Evolutionary conservation across 495 filamentous ascomycete species (phyloP), one percentile per base, ranked within the genome.

Genomic region (Podospora australis): DNA sequence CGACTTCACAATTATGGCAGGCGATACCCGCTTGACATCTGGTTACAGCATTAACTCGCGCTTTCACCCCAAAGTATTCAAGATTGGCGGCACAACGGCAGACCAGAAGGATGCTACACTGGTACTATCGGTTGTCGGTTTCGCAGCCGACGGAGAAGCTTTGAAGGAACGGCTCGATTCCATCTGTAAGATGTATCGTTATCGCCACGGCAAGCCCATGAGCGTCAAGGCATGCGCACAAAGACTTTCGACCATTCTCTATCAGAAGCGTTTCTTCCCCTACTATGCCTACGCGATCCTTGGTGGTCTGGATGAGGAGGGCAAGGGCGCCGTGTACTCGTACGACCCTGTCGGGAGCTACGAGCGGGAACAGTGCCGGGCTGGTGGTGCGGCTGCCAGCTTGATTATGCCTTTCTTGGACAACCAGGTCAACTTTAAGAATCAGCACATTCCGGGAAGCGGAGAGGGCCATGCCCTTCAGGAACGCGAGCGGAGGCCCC

Each of bases 341-440:
- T 98, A 98, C 72, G 92, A 98, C 56, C 91, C 94, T 4, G 90
- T 98, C 14, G 92, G 92, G 52, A 92, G 87, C 53, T 96, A 96
- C 66, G 92, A 97, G 72, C 72, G 92, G 57, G 92, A 97, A 70
- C 86, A 91, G 69, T 96, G 94, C 70, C 83, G 90, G 28, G 90
- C 94, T 16, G 92, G 88, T 16, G 92, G 92, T 46, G 89, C 92
- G n/a, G 92, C 94, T 24, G 85, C 88, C 29, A 95, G 88, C 56
- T 72, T 98, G 70, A 98, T 98, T 66, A 97, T 96, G 86, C 92
- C 92, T 3, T 97, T 98, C 75, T 73, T 98, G 64, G 92, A 98
- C 67, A 98, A 97, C 65, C 94, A 98, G 68, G 92, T 98, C 72
- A 96, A 97, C 70, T 92, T 89, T 77, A 97, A 97, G 78, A 98